Evolutionary conservation across 176 grass and related monocot genomes (phyloP).

Genomic region (Raddia distichophylla): DNA sequence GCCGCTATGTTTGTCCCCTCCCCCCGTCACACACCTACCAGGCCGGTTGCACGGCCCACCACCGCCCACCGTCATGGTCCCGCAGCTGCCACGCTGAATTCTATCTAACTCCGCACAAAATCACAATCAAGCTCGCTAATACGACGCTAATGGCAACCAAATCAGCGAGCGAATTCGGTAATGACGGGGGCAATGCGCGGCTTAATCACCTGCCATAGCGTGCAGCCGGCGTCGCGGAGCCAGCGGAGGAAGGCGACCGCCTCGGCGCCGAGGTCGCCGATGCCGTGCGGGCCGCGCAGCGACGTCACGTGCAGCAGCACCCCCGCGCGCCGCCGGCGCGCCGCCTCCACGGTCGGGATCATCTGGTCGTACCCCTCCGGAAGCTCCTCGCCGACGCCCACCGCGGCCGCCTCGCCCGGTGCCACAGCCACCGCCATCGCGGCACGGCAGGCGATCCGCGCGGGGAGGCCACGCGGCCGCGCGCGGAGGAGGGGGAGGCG

Average conservation of each 20-base stretch:
- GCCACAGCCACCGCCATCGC: conserved; percentile 28
- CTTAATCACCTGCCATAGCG: conserved; percentile 80
- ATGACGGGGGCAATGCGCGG: conserved; percentile 14
- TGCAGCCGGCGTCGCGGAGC: conserved; percentile 70
- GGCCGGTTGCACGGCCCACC: neutral
- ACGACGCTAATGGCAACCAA: conserved; percentile 7
- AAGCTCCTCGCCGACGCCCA: conserved; percentile 61
- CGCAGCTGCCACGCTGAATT: neutral
- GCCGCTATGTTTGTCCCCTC: neutral
- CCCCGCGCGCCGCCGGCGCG: conserved; percentile 63
- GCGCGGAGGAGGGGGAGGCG: neutral
- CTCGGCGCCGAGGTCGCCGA: conserved; percentile 81
- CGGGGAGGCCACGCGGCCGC: neutral
- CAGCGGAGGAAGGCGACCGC: conserved; percentile 72
- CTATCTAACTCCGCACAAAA: neutral
- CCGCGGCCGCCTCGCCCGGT: neutral
- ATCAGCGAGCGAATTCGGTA: neutral
- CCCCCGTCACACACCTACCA: neutral
- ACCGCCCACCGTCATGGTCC: neutral
- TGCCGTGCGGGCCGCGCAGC: conserved; percentile 67
- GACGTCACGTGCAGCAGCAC: conserved; percentile 83
- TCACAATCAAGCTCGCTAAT: conserved; percentile 18
- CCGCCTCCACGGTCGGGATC: conserved; percentile 52
- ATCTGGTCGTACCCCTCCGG: conserved; percentile 71
- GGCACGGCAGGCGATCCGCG: conserved; percentile 29